Conservation (phyloP, 2,329 filamentous ascomycete species). For the Claviceps lovelessii region DNA sequence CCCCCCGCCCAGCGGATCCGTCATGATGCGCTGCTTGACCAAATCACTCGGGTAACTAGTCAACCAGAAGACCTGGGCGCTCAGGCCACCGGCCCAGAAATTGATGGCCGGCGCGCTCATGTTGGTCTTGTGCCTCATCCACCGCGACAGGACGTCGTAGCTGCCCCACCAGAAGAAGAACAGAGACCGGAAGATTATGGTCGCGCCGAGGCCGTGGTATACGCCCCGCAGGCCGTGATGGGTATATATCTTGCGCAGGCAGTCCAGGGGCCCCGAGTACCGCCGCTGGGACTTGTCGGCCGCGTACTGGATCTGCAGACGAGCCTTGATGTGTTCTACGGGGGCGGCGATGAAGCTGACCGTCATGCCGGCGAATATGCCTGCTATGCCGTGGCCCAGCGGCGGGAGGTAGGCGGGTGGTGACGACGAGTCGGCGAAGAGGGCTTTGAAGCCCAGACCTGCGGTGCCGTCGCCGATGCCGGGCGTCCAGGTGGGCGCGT, state of each 20-base stretch:
- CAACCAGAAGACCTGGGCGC: conserved; percentile 89
- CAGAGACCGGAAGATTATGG: conserved; percentile 75
- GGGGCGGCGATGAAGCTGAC: conserved; percentile 88
- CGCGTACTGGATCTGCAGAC: conserved; percentile 87
- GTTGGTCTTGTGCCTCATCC: conserved; percentile 50
- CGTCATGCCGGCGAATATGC: conserved; percentile 72
- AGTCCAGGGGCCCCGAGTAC: conserved; percentile 82
- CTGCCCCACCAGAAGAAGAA: conserved; percentile 99
- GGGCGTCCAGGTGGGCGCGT: conserved; percentile 22
- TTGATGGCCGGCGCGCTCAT: conserved; percentile 72
- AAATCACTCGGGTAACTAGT: conserved; percentile 85
- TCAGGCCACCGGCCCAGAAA: conserved; percentile 92
- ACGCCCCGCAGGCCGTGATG: conserved; percentile 64
- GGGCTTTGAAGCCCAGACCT: conserved; percentile 7
- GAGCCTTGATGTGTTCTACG: conserved; percentile 88
- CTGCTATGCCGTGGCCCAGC: conserved; percentile 75
- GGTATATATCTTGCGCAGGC: conserved; percentile 52
- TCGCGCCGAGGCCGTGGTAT: conserved; percentile 75
- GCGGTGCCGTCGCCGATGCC: conserved; percentile 11
- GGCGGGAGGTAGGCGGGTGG: conserved; percentile 44
- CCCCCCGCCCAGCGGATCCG: conserved; percentile 64
- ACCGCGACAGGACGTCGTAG: conserved; percentile 70
- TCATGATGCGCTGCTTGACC: conserved; percentile 95
- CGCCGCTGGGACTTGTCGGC: conserved; percentile 61
- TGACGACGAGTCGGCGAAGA: conserved; percentile 1